A percentile compares a stretch with the other conserved stretches of the same genome.
Conservation (phyloP, 2,329 filamentous ascomycete genomes). For the Neonectria ditissima region DNA sequence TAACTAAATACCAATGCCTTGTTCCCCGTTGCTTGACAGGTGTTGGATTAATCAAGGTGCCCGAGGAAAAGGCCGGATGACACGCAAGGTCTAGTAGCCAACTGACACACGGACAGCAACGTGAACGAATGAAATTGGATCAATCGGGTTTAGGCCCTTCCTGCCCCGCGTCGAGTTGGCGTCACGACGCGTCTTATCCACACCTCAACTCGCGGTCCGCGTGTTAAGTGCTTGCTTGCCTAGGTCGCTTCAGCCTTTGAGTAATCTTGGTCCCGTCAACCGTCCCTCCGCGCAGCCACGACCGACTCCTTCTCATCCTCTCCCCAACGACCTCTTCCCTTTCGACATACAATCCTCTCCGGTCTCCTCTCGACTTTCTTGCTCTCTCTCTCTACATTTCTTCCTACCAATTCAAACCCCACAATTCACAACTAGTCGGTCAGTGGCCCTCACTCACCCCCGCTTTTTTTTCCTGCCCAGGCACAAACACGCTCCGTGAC, state of each 20-base stretch:
- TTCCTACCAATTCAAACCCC: not conserved
- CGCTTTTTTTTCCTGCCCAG: constrained; percentile 18
- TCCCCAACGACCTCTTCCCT: not conserved
- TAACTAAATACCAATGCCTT: not conserved
- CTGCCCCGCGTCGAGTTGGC: constrained; percentile 48
- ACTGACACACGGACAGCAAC: no score
- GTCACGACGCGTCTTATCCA: constrained; percentile 51
- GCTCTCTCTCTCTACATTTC: not conserved
- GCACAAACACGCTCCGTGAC: not conserved
- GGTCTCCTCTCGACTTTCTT: constrained; percentile 6
- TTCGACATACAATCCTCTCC: not conserved
- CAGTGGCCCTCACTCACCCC: constrained; percentile 5
- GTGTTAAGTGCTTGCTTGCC: constrained; percentile 50
- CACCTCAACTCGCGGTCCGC: constrained; percentile 34
- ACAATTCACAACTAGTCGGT: constrained; percentile 22
- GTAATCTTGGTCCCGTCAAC: constrained; percentile 28
- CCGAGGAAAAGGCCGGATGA: not conserved
- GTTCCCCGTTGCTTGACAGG: not conserved
- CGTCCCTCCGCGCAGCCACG: constrained; percentile 7
- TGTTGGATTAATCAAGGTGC: not conserved
- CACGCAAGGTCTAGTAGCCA: not conserved
- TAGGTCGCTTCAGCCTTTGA: constrained; percentile 25
- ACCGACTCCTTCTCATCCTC: not conserved
- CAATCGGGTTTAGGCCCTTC: constrained; percentile 14
- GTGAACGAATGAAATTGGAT: not conserved